Percentiles rank a stretch among this genome's conserved stretches.
Evolutionary conservation across 164 flowering plant species (phyloP).

Genomic region (Vitis riparia): DNA sequence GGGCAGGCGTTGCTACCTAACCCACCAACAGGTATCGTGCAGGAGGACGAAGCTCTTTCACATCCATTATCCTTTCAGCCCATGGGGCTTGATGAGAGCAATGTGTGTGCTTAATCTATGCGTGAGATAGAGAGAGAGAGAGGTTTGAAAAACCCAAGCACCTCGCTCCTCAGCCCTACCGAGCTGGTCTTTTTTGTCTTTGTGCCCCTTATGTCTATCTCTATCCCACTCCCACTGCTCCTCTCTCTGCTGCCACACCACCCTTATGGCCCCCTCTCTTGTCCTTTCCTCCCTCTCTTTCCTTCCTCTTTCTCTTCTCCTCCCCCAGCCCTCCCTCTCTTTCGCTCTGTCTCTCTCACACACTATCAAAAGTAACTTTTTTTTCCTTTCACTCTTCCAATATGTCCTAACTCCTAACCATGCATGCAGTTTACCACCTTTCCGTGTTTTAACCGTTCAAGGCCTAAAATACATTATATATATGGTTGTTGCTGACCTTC

Average conservation of each 20-base stretch:
- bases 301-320: not conserved
- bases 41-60: conserved; percentile 33
- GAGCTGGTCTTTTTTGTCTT: conserved; percentile 28
- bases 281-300: conserved; percentile 1
- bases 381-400: too few species aligned
- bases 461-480: too few species aligned
- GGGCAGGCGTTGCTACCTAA: conserved; percentile 75
- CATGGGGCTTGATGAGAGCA: conserved; percentile 2
- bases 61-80: conserved; percentile 24
- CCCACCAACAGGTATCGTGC: conserved; percentile 82
- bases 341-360: too few species aligned
- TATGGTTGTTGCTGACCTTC: too few species aligned
- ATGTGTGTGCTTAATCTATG: not conserved
- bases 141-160: conserved; percentile 5
- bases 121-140: not conserved
- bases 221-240: conserved; percentile 7
- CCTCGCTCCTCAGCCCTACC: conserved; percentile 10
- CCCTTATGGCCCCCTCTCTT: conserved; percentile 8
- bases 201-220: conserved; percentile 13
- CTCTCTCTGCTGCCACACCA: not conserved
- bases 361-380: too few species aligned
- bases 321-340: not conserved
- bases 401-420: too few species aligned
- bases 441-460: too few species aligned
- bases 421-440: too few species aligned